Evolutionary conservation across 1,284 basidiomycete species (phyloP), one percentile per base, ranked within the genome.

Genomic region (Sphaerobolus stellatus): DNA sequence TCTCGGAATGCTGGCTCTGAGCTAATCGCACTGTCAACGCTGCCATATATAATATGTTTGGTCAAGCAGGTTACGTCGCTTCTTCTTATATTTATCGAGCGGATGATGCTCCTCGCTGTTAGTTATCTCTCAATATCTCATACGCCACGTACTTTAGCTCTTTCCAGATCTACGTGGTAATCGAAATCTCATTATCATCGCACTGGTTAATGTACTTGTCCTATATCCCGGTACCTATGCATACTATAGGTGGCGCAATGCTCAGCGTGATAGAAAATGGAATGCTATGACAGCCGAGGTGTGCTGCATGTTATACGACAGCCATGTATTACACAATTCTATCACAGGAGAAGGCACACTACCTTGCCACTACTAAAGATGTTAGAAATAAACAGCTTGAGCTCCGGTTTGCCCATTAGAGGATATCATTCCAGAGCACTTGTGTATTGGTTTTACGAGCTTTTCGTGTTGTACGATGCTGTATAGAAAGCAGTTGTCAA

Each of bases 11-110:
- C 78, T 0, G 81, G 80, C 36, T 77, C 75, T 2, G 80, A 83
- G 5, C 80, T 4, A 77, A 74, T 52, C 72, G 80, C 18, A 80
- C 80, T 0, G 78, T 83, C 40, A 80, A 78, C 48, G 77, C 78
- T 0, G 78, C 79, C 2, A 47, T 82, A 38, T 82, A 82, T 61
- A 81, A 80, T 62, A 82, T 83, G 79, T 83, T 80, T 55, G 73
- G 78, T 1, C 80, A 81, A 65, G 74, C 75, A 0, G 73, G 75
- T 14, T 58, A 57, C 5, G 66, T 81, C 40, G 64, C 82, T n/a
- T 57, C 75, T 1, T 59, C 75, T 2, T 74, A 81, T 44, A 74
- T 83, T 25, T 82, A 82, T 58, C 73, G 74, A 1, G 61, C 68
- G 7, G 79, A 82, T 57, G 81, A 83, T 62, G 75, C 76, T 0